Conservation (phyloP, 352 stramenopile genomes). For the Phytophthora citricola region DNA sequence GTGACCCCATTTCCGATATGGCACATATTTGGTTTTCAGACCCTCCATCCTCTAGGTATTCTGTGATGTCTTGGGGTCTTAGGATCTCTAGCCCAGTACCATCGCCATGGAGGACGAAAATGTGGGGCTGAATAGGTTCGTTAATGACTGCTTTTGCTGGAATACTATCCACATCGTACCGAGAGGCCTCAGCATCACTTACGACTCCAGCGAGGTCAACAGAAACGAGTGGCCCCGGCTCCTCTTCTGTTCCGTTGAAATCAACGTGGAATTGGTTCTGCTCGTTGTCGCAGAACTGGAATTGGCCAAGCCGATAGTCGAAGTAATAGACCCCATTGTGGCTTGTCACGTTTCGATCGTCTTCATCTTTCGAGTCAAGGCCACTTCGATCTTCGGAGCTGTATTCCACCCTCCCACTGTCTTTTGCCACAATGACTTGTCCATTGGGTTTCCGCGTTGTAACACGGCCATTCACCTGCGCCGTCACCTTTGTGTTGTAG, state of each 20-base stretch:
- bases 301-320: conserved; percentile 52
- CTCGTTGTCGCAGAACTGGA: conserved; percentile 74
- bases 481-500: conserved; percentile 83
- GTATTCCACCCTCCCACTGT: conserved; percentile 78
- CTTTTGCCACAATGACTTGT: conserved; percentile 61
- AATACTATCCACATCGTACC: conserved; percentile 61
- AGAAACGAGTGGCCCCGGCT: conserved; percentile 29
- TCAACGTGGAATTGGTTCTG: conserved; percentile 72
- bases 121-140: conserved; percentile 73
- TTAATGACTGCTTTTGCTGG: conserved; percentile 71
- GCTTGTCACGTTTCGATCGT: conserved; percentile 63
- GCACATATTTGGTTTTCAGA: conserved; percentile 18
- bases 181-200: conserved; percentile 51
- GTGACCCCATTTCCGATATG: background rate
- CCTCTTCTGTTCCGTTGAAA: conserved; percentile 40
- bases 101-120: conserved; percentile 81
- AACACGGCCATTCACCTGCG: conserved; percentile 75
- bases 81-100: conserved; percentile 70
- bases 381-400: conserved; percentile 7
- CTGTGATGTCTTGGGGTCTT: conserved; percentile 50
- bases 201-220: conserved; percentile 73
- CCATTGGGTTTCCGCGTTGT: conserved; percentile 55
- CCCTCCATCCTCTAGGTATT: conserved; percentile 27
- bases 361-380: conserved; percentile 47
- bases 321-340: conserved; percentile 83